These are phyloP conservation scores for Flaveria robusta DNA, from an alignment of 129 eudicot species.

Conservation along the genomic window DNA sequence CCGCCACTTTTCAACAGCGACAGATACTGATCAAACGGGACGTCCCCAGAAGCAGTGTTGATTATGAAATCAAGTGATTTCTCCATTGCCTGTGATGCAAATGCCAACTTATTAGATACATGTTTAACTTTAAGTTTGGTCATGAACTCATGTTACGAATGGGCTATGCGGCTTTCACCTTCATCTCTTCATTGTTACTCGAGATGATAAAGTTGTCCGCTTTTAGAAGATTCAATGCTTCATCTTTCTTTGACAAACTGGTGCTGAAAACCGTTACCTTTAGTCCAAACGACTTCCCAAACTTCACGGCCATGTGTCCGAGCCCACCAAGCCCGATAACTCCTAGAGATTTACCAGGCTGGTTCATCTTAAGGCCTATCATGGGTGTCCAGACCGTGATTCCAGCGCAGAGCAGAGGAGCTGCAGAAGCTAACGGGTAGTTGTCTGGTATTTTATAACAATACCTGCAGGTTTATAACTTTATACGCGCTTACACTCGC, in stretches of 20 bases:
- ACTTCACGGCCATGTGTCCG: constrained; percentile 91
- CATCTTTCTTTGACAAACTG: constrained; percentile 75
- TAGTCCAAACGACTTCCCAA: constrained; percentile 96
- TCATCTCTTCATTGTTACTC: constrained; percentile 69
- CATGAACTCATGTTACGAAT: too few relatives aligned
- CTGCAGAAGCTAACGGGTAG: constrained; percentile 71
- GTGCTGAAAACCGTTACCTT: constrained; percentile 84
- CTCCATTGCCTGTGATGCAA: constrained; percentile 45
- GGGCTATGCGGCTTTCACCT: constrained; percentile 30
- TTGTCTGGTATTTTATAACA: constrained; percentile 72
- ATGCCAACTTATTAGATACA: neutral
- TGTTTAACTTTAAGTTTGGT: too few relatives aligned
- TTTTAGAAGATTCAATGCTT: constrained; percentile 67
- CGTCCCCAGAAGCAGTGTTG: constrained; percentile 81
- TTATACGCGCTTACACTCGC: neutral
- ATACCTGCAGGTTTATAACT: constrained; percentile 53
- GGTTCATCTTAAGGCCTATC: constrained; percentile 80
- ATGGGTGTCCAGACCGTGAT: constrained; percentile 95
- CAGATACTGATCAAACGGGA: constrained; percentile 67
- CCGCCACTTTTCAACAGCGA: constrained; percentile 68
- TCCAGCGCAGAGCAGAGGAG: constrained; percentile 95
- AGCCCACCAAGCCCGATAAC: constrained; percentile 96
- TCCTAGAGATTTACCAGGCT: constrained; percentile 83
- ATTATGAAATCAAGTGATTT: constrained; percentile 73
- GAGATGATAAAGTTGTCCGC: constrained; percentile 79